phyloP scores from a whole-genome alignment of 2,329 filamentous ascomycete species.

The Claviceps cyperi region DNA sequence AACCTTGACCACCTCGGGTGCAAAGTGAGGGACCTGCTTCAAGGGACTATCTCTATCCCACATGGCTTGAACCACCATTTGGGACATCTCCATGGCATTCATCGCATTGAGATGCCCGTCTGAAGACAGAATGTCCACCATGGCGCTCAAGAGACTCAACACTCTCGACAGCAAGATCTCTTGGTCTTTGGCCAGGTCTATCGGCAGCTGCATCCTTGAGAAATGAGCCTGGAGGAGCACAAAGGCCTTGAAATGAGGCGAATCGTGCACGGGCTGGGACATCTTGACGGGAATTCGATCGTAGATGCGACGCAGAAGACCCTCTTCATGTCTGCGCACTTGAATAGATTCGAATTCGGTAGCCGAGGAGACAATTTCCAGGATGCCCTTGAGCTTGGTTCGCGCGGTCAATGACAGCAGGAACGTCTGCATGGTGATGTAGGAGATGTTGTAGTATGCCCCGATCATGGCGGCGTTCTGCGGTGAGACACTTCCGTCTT shows the following conservation, averaged over 20 bases:
- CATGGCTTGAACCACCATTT: slow-evolving; percentile 98
- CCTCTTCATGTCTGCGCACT: slow-evolving; percentile 83
- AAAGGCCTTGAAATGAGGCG: slow-evolving; percentile 97
- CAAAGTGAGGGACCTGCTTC: slow-evolving; percentile 95
- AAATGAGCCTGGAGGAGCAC: slow-evolving; percentile 97
- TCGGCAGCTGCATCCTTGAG: slow-evolving; percentile 88
- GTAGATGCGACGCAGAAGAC: slow-evolving; percentile 79
- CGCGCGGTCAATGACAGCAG: slow-evolving; percentile 74
- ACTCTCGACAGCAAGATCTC: slow-evolving; percentile 75
- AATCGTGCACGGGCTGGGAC: slow-evolving; percentile 71
- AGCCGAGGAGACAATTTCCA: slow-evolving; percentile 93
- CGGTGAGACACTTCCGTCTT: slow-evolving; percentile 77
- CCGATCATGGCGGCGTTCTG: slow-evolving; percentile 96
- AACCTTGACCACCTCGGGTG: slow-evolving; percentile 65
- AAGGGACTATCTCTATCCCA: slow-evolving; percentile 96
- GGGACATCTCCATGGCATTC: slow-evolving; percentile 97
- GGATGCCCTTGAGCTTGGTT: slow-evolving; percentile 90
- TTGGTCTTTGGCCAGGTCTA: slow-evolving; percentile 92
- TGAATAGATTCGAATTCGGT: slow-evolving; percentile 94
- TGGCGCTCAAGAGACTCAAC: slow-evolving; percentile 75
- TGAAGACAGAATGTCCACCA: slow-evolving; percentile 87
- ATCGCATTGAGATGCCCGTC: slow-evolving; percentile 95
- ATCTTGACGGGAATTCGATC: slow-evolving; percentile 93
- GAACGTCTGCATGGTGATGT: slow-evolving; percentile 98
- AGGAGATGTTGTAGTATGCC: slow-evolving; percentile 98